Conservation (phyloP, 1,284 basidiomycete genomes). For the Microbotryum silenes-acaulis region DNA sequence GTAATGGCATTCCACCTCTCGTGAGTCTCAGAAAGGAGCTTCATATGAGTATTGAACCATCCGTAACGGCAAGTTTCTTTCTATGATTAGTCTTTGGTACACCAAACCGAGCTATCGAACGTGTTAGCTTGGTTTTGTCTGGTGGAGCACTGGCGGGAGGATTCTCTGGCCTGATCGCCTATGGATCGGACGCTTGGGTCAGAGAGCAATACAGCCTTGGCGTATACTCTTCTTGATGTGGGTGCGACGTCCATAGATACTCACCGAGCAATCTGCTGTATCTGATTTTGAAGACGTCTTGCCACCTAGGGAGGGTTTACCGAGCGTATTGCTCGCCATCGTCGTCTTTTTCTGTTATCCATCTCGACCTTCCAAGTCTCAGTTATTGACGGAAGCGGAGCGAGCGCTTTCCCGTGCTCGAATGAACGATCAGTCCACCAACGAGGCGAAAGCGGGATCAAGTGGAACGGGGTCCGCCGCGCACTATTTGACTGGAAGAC, state of each 20-base stretch:
- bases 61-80: no score
- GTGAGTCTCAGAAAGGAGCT: no score
- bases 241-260: background rate
- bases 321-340: constrained; percentile 62
- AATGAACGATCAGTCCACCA: constrained; percentile 60
- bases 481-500: constrained; percentile 57
- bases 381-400: constrained; percentile 62
- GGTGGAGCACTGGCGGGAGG: constrained; percentile 16
- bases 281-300: constrained; percentile 39
- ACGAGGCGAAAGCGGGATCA: constrained; percentile 48
- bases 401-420: constrained; percentile 63
- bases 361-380: constrained; percentile 64
- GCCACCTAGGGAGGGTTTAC: constrained; percentile 50
- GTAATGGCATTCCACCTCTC: no score
- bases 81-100: no score
- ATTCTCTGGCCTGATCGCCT: constrained; percentile 39
- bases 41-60: no score
- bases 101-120: no score
- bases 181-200: constrained; percentile 39
- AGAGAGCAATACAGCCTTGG: constrained; percentile 32
- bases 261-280: no score
- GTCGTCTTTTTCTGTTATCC: constrained; percentile 61
- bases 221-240: constrained; percentile 45
- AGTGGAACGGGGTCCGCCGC: constrained; percentile 48
- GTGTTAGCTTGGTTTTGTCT: no score